Percentiles rank a stretch among this genome's conserved stretches.
These are phyloP conservation scores for Pisolithus sp. DNA, from an alignment of 768 basidiomycete species.

Conservation along the genomic window DNA sequence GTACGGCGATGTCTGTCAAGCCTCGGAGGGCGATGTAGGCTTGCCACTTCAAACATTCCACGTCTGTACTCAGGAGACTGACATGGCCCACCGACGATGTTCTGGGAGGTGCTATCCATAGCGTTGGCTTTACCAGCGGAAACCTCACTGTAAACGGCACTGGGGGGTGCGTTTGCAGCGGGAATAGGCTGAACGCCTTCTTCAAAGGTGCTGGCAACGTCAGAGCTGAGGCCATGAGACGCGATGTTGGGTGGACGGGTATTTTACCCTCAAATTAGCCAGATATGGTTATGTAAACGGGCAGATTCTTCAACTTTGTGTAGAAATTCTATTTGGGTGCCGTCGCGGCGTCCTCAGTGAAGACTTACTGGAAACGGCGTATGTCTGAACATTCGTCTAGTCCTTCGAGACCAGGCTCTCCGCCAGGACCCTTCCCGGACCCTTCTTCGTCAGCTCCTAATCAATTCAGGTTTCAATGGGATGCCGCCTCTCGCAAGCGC, in stretches of 20 bases:
- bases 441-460: conserved; percentile 37
- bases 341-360: background rate
- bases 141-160: conserved; percentile 23
- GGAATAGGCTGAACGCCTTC: conserved; percentile 53
- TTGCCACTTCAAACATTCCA: conserved; percentile 89
- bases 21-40: conserved; percentile 63
- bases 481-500: conserved; percentile 42
- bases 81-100: conserved; percentile 4
- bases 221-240: conserved; percentile 6
- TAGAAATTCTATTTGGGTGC: too few species aligned
- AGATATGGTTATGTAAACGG: too few species aligned
- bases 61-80: conserved; percentile 57
- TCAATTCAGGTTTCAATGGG: conserved; percentile 75
- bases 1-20: conserved; percentile 43
- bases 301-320: too few species aligned
- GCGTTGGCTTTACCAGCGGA: conserved; percentile 35
- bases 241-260: background rate
- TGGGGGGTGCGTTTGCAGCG: conserved; percentile 47
- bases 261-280: too few species aligned
- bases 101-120: conserved; percentile 61
- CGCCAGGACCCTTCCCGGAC: conserved; percentile 40
- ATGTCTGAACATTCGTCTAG: conserved; percentile 44
- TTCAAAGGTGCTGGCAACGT: conserved; percentile 36
- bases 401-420: conserved; percentile 54
- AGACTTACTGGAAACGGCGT: background rate